phyloP scores from a whole-genome alignment of 345 rosid genomes.

The Brassica cretica region DNA sequence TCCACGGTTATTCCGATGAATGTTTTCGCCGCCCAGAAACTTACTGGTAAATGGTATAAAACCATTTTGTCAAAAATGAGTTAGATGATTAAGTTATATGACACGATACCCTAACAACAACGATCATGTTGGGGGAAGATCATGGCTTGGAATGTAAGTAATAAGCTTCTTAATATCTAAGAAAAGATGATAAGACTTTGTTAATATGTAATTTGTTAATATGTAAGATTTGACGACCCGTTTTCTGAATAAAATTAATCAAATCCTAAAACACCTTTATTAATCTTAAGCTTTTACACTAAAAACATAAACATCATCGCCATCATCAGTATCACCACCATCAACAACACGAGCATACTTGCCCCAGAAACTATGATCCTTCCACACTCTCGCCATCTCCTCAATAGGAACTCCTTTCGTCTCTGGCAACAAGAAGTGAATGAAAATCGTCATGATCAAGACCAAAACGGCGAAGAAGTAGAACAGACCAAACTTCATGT shows the following conservation, averaged over 20 bases:
- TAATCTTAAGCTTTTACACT: not conserved
- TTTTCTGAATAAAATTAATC: not conserved
- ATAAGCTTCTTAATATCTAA: not conserved
- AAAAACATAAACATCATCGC: not conserved
- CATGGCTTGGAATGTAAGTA: too few relatives aligned
- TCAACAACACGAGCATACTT: slow-evolving; percentile 17
- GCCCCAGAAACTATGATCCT: slow-evolving; percentile 37
- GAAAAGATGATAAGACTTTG: not conserved
- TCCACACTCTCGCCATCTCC: slow-evolving; percentile 46
- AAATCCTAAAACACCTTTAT: slow-evolving; percentile 1
- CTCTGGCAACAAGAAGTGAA: slow-evolving; percentile 45
- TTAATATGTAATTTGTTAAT: not conserved
- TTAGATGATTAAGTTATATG: too few relatives aligned
- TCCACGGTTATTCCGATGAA: too few relatives aligned
- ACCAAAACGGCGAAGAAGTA: slow-evolving; percentile 38
- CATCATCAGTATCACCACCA: not conserved
- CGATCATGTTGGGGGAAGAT: too few relatives aligned
- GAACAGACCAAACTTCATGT: slow-evolving; percentile 45
- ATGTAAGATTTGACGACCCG: not conserved
- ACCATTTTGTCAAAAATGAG: too few relatives aligned
- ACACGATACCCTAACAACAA: too few relatives aligned
- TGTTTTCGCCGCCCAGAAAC: too few relatives aligned
- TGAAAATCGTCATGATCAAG: slow-evolving; percentile 40
- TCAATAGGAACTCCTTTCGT: slow-evolving; percentile 46
- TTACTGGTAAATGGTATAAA: too few relatives aligned